Base-by-base conservation (phyloP, 495 filamentous ascomycete species). In the Apodospora peruviana region DNA sequence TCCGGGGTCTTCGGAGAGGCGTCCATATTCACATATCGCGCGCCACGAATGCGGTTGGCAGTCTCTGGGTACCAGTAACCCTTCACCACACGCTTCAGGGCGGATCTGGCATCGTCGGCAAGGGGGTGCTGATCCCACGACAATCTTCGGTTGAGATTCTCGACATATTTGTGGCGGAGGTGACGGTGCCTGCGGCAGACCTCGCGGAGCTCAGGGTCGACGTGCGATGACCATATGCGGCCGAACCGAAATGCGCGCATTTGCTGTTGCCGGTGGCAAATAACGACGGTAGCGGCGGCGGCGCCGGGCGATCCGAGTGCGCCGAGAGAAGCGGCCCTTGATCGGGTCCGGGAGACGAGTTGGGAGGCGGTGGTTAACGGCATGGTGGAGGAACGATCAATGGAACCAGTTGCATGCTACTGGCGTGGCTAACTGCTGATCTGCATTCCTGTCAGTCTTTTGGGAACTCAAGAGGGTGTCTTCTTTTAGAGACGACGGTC, bases 211-310 rank as follows among this genome's bases (percentile, higher is more conserved):
- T 67, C 64, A 11, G 61, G 51, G 48, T 74, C 64, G 7, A 70
- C 43, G 35, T 64, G 72, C 21, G 68, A 69, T 10, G 67, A 63
- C 66, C 72, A 74, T 10, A 61, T 36, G 9, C 57, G 53, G 34
- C 66, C 69, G 45, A 78, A 69, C 40, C 73, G 67, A 51, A 76
- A 77, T 46, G 44, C 57, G 16, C 77, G 72, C 9, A 47, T 57
- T 43, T 78, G 76, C 25, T 71, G 61, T 1, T 47, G 54, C 14
- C 34, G 55, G 46, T 52, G 58, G 38, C 54, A 48, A 54, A 62
- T 34, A 2, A 57, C 32, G 36, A 52, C 36, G 23, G 45, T 29
- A 12, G 41, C 51, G 43, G 62, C 47, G 25, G n/a, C 17, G 14
- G 37, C 12, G 12, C 14, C 12, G 9, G 37, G n/a, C 3, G 39